Base-by-base conservation (phyloP, 1,139 yeast species). In the Lodderomyces pseudojiufengensis region DNA sequence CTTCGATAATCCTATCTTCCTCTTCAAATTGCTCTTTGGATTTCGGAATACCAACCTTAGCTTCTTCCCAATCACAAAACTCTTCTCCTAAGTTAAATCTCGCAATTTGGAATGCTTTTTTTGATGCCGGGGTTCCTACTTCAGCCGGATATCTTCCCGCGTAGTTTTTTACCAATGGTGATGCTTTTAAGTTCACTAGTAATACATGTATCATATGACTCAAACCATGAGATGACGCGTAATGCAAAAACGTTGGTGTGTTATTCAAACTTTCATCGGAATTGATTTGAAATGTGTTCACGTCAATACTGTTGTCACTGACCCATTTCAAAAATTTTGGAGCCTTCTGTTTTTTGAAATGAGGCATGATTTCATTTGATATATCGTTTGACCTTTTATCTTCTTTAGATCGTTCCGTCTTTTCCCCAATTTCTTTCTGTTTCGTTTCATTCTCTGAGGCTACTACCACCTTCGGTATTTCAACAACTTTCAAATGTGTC, bases 191-290 rank as follows among this genome's bases (percentile, higher is more conserved):
- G 37, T 76, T 80, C 9, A 73, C 67, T 24, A 92, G 57, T 32
- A 94, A 62, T 0, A 79, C 69, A 27, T 76, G 73, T 4, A 86
- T 78, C 72, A 88, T 80, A 46, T 81, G 86, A 30, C 70, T 67
- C 10, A 81, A 61, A 1, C 86, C 86, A 37, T 79, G 68, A 4
- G 80, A 67, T 0, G 97, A 64, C 0, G 95, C 94, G 55, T 67
- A 87, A 54, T 88, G 95, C 24, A 94, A 65, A 38, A 85, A 58
- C 0, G 95, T 84, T 2, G 97, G 95, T 0, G 84, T 72, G 14
- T 66, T 63, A 4, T 57, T 47, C 48, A 71, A 83, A 38, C 71
- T 73, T 0, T 61, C 47, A 10, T 53, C 54, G 0, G 97, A 96
- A 16, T 68, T 54, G 6, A 92, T 59, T 18, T 31, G 41, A 44